Percentiles rank a stretch among this genome's conserved stretches.
Evolutionary conservation across 257 asterid species (phyloP).

Genomic region (Solanum chmielewskii): DNA sequence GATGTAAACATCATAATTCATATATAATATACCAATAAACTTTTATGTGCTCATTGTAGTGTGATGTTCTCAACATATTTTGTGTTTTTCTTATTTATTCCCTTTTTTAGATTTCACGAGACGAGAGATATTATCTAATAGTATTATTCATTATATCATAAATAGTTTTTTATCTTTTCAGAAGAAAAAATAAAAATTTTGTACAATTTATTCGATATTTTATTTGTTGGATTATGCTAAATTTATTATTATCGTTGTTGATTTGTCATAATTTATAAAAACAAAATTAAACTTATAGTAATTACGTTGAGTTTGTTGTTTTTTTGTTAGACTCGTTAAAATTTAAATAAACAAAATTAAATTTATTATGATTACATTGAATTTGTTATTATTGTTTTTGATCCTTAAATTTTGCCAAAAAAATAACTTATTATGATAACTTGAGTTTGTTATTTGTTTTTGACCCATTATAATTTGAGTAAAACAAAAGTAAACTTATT

Average conservation of each 20-base stretch:
- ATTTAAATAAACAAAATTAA: no score
- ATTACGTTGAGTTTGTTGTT: not conserved
- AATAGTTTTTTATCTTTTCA: no score
- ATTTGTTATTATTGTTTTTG: no score
- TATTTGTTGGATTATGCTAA: not conserved
- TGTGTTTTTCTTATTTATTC: not conserved
- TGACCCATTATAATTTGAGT: not conserved
- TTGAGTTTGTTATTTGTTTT: not conserved
- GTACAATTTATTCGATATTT: no score
- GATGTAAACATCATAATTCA: not conserved
- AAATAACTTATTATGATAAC: no score
- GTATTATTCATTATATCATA: fast-evolving
- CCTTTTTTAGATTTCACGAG: not conserved
- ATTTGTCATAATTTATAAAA: not conserved
- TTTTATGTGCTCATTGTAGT: not conserved
- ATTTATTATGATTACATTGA: no score
- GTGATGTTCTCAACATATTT: not conserved
- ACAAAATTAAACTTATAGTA: not conserved
- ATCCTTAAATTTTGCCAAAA: not conserved
- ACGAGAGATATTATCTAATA: not conserved
- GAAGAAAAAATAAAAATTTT: no score
- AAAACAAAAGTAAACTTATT: not conserved
- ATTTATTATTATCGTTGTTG: not conserved
- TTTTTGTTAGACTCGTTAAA: not conserved
- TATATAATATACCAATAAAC: no score